Evolutionary conservation across 2,329 filamentous ascomycete genomes (phyloP).

Genomic region (Drechslera avenae): DNA sequence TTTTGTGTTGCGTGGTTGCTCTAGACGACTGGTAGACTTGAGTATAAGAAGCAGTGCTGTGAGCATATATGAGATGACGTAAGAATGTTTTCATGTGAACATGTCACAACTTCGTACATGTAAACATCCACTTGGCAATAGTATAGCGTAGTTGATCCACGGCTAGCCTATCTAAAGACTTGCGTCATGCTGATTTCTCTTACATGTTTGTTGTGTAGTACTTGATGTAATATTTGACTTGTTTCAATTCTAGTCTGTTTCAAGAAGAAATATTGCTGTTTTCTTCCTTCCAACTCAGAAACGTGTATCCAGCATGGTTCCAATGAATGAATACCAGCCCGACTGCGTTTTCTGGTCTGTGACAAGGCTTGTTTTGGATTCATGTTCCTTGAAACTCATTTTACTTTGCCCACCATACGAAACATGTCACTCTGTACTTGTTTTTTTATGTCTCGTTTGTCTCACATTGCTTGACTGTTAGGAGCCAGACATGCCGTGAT

Average conservation of each 20-base stretch:
- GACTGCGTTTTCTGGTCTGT: too few species aligned
- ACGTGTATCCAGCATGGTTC: too few species aligned
- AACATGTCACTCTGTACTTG: not conserved
- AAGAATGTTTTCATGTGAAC: conserved; percentile 9
- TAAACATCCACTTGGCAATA: not conserved
- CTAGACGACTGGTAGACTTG: not conserved
- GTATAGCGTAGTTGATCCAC: not conserved
- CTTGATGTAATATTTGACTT: too few species aligned
- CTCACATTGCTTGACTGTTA: not conserved
- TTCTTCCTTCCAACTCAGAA: too few species aligned
- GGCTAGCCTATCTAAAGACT: not conserved
- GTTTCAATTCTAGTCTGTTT: too few species aligned
- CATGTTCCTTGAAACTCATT: not conserved
- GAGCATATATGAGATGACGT: conserved; percentile 15
- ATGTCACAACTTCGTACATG: not conserved
- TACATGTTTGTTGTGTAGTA: too few species aligned
- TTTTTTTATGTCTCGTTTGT: not conserved
- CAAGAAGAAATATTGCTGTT: too few species aligned
- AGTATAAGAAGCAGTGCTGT: not conserved
- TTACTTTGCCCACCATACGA: not conserved
- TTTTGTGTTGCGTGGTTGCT: not conserved
- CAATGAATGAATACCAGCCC: too few species aligned
- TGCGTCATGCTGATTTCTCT: not conserved
- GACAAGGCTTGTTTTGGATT: too few species aligned
- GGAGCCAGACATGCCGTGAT: not conserved